A percentile compares a stretch with the other conserved stretches of the same genome.
Evolutionary conservation across 2,329 filamentous ascomycete species (phyloP).

Genomic region (Helicocarpus griseus): DNA sequence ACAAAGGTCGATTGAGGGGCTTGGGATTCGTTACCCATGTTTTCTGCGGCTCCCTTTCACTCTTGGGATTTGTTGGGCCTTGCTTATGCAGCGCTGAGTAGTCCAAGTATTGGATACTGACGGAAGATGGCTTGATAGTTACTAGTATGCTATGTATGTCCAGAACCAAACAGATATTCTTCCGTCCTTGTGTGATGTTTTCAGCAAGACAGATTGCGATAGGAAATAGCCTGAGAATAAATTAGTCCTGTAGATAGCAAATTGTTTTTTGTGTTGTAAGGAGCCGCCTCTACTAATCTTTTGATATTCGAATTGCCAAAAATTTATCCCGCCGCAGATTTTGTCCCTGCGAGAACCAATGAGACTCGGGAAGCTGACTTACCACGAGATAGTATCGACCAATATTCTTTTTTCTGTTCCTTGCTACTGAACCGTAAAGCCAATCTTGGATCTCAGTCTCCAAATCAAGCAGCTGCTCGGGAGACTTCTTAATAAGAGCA

Average conservation of each 20-base stretch:
- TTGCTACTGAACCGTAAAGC: not conserved
- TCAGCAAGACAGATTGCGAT: not conserved
- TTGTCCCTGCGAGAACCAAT: not conserved
- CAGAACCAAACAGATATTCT: not conserved
- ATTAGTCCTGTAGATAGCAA: too few relatives aligned
- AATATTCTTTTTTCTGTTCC: not conserved
- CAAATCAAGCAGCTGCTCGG: not conserved
- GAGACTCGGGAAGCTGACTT: not conserved
- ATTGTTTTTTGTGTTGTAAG: too few relatives aligned
- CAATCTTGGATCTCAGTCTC: not conserved
- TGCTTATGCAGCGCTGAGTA: not conserved
- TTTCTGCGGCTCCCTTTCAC: not conserved
- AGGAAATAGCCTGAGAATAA: not conserved
- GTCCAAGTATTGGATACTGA: not conserved
- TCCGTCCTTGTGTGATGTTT: not conserved
- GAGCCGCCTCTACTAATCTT: too few relatives aligned
- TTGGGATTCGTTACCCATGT: not conserved
- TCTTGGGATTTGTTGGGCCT: not conserved
- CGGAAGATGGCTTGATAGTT: not conserved
- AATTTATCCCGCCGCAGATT: too few relatives aligned
- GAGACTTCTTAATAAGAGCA: not conserved
- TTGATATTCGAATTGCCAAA: too few relatives aligned
- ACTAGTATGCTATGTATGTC: too few relatives aligned
- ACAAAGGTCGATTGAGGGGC: conserved; percentile 55
- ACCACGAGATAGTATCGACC: not conserved